Percentiles rank a stretch among this genome's conserved stretches.
Evolutionary conservation across 164 flowering plant genomes (phyloP).

Genomic region (Magnolia sinica): DNA sequence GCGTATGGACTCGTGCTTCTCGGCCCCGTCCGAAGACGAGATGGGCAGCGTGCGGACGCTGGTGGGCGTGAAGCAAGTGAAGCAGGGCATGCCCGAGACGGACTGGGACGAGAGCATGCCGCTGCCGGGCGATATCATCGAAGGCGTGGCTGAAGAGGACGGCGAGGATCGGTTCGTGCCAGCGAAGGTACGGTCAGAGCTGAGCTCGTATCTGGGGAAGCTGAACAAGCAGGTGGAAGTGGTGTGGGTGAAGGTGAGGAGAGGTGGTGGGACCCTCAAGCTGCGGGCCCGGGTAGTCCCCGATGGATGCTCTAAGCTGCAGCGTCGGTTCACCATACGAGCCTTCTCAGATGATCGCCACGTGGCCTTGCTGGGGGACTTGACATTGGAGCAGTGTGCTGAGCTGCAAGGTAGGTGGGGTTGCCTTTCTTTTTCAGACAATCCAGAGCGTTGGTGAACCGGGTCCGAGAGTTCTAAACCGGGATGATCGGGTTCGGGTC

Average conservation of each 20-base stretch:
- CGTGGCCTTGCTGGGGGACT: conserved; percentile 47
- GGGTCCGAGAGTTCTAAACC: no score
- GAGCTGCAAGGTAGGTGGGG: conserved; percentile 46
- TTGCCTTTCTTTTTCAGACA: neutral
- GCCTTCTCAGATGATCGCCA: conserved; percentile 50
- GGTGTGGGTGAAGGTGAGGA: conserved; percentile 44
- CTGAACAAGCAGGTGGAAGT: conserved; percentile 22
- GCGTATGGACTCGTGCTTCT: neutral
- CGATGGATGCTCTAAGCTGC: conserved; percentile 22
- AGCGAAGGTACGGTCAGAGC: conserved; percentile 37
- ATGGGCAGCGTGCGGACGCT: conserved; percentile 23
- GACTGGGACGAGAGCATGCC: conserved; percentile 70
- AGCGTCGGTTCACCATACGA: conserved; percentile 35
- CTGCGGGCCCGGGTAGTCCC: conserved; percentile 37
- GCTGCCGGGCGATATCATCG: conserved; percentile 59
- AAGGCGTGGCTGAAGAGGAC: conserved; percentile 36
- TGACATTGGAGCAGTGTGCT: conserved; percentile 45
- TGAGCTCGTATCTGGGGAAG: conserved; percentile 39
- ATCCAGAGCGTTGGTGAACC: no score
- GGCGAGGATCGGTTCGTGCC: conserved; percentile 24
- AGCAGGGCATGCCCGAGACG: conserved; percentile 32
- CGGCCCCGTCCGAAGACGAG: neutral
- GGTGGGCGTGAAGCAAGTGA: conserved; percentile 52
- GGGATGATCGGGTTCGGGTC: no score
- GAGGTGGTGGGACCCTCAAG: conserved; percentile 39